Conservation (phyloP, 192 early-diverging fungal genomes). For the Linnemannia elongata region DNA sequence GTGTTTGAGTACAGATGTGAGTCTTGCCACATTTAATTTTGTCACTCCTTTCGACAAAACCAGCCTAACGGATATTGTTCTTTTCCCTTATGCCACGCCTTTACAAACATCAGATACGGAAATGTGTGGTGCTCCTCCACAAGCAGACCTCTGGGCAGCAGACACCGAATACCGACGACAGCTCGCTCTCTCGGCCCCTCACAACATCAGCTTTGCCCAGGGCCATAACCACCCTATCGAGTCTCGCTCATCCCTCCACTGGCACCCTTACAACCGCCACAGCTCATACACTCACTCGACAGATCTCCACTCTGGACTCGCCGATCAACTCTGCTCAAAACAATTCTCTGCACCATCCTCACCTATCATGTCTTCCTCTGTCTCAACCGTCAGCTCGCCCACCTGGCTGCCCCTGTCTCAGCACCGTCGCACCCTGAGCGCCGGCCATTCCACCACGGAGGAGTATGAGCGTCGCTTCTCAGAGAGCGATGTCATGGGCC, state of each 20-base stretch:
- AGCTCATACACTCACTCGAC: not conserved
- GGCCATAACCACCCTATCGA: not conserved
- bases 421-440: slow-evolving; percentile 35
- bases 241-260: slow-evolving; percentile 15
- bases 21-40: not conserved
- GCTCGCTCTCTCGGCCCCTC: not conserved
- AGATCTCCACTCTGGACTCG: not conserved
- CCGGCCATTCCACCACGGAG: not conserved
- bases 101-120: not conserved
- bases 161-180: not conserved
- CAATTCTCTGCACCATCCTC: slow-evolving; percentile 36
- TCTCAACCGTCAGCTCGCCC: not conserved
- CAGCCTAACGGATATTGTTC: not conserved
- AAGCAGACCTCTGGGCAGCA: not conserved
- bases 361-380: slow-evolving; percentile 4
- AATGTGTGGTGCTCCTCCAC: not conserved
- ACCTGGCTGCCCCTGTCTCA: slow-evolving; percentile 3
- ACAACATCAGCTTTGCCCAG: not conserved
- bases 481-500: slow-evolving; percentile 31
- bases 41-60: not conserved
- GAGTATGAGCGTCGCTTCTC: slow-evolving; percentile 37
- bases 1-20: not conserved
- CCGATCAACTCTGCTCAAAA: not conserved
- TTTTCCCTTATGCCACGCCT: not conserved
- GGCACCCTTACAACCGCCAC: slow-evolving; percentile 30